Conservation (phyloP, 768 basidiomycete genomes). For the Panaeolus papilionaceus region DNA sequence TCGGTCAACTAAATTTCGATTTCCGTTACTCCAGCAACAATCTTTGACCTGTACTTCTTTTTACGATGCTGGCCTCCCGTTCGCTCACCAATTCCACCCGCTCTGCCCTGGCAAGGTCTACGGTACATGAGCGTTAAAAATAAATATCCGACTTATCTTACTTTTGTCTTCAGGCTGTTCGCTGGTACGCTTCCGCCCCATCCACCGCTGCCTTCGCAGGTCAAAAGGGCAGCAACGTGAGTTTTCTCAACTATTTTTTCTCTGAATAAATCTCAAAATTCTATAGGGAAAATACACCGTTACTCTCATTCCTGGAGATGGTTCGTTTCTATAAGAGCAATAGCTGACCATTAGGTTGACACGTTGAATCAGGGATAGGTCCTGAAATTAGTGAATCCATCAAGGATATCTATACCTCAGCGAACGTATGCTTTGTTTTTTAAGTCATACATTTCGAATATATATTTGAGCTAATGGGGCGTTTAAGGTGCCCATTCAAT, state of each 20-base stretch:
- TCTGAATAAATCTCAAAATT: constrained; percentile 6
- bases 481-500: constrained; percentile 90
- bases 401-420: constrained; percentile 90
- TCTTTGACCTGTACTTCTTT: constrained; percentile 25
- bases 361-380: constrained; percentile 78
- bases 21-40: neutral
- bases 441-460: constrained; percentile 5
- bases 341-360: constrained; percentile 22
- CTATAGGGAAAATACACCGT: constrained; percentile 93
- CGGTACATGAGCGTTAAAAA: neutral
- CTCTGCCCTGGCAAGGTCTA: constrained; percentile 31
- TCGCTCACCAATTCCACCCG: constrained; percentile 63
- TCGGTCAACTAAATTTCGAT: constrained; percentile 26
- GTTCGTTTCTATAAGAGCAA: constrained; percentile 47
- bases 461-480: constrained; percentile 12
- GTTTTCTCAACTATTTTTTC: constrained; percentile 34
- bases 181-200: constrained; percentile 75
- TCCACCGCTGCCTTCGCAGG: constrained; percentile 92
- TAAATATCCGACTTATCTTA: constrained; percentile 18
- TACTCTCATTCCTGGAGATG: constrained; percentile 96
- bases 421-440: constrained; percentile 57
- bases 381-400: constrained; percentile 98
- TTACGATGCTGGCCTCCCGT: constrained; percentile 65
- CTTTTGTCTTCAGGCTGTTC: constrained; percentile 46
- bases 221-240: constrained; percentile 85